Conservation (phyloP, 768 basidiomycete species). For the Boletus speciosus region DNA sequence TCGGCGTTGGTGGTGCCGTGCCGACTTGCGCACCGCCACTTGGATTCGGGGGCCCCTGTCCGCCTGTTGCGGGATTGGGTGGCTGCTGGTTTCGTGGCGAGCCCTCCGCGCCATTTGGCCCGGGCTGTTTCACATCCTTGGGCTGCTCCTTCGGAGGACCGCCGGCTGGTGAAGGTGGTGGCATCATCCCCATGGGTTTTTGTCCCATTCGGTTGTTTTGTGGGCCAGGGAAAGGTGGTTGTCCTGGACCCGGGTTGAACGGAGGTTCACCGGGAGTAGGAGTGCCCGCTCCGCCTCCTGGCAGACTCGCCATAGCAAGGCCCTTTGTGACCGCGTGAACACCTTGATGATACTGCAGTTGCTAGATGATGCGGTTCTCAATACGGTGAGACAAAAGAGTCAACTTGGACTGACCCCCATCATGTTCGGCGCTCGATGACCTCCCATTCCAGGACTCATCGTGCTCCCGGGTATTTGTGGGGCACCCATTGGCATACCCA, state of each 20-base stretch:
- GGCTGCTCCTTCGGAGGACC: constrained; percentile 31
- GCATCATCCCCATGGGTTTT: constrained; percentile 43
- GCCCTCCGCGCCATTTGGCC: constrained; percentile 30
- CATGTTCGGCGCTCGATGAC: constrained; percentile 25
- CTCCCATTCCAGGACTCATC: constrained; percentile 40
- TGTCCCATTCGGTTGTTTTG: constrained; percentile 32
- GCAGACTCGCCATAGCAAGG: constrained; percentile 28
- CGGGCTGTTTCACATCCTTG: constrained; percentile 34
- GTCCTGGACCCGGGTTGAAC: constrained; percentile 36
- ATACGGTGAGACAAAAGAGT: not conserved
- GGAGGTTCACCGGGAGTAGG: constrained; percentile 43
- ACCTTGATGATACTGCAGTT: constrained; percentile 36
- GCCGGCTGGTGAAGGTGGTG: constrained; percentile 50
- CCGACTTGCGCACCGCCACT: constrained; percentile 20
- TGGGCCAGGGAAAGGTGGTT: constrained; percentile 33
- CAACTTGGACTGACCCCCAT: constrained; percentile 25
- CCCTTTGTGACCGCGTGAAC: constrained; percentile 37
- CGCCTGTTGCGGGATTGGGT: constrained; percentile 25
- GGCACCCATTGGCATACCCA: constrained; percentile 33
- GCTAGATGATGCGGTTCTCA: constrained; percentile 16
- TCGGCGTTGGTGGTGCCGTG: constrained; percentile 39
- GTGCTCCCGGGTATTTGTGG: constrained; percentile 28
- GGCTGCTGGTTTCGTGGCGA: constrained; percentile 44
- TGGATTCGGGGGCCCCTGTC: constrained; percentile 20
- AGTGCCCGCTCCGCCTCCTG: constrained; percentile 39